These are phyloP conservation scores for Fusarium illudens DNA, from an alignment of 2,329 filamentous ascomycete genomes.

Conservation along the genomic window DNA sequence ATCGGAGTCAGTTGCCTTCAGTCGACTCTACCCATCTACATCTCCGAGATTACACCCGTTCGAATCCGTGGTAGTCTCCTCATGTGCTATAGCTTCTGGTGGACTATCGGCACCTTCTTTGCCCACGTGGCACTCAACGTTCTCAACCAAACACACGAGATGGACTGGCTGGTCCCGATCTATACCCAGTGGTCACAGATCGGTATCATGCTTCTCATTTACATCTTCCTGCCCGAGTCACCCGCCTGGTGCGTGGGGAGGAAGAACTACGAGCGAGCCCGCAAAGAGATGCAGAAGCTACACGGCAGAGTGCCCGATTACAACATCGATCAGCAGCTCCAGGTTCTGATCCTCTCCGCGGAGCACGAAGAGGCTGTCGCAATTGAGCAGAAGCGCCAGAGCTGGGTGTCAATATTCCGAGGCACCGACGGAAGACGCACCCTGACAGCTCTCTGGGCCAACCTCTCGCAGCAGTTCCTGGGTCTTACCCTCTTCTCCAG, in stretches of 20 bases:
- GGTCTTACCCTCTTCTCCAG: conserved; percentile 37
- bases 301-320: neutral
- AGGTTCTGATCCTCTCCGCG: neutral
- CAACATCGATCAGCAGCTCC: neutral
- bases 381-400: conserved; percentile 29
- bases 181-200: neutral
- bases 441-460: conserved; percentile 43
- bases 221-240: neutral
- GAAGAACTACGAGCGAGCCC: neutral
- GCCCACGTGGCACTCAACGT: conserved; percentile 52
- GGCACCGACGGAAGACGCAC: conserved; percentile 43
- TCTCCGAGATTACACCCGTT: conserved; percentile 46
- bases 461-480: conserved; percentile 28
- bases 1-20: neutral
- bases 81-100: conserved; percentile 55
- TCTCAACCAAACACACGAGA: conserved; percentile 43
- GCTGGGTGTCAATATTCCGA: conserved; percentile 43
- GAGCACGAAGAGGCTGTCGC: conserved; percentile 25
- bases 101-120: conserved; percentile 52
- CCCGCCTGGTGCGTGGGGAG: neutral
- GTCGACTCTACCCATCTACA: neutral
- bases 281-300: neutral
- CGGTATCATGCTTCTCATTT: neutral
- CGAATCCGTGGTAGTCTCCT: conserved; percentile 51
- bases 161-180: neutral